phyloP scores from a whole-genome alignment of 495 filamentous ascomycete species.

The Aspergillus baeticus region DNA sequence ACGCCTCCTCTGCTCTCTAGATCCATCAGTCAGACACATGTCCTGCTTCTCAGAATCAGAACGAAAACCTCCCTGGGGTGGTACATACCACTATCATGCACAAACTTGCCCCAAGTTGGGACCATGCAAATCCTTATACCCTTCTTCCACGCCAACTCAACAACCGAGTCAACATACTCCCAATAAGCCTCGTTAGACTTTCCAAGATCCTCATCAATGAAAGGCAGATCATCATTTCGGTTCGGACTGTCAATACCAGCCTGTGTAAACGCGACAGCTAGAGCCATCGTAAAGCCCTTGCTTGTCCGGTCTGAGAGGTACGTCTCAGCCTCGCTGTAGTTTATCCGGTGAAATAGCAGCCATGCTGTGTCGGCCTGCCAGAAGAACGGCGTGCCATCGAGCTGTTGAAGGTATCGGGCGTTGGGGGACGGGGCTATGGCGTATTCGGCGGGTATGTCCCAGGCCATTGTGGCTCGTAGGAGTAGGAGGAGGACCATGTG shows the following conservation, averaged over 20 bases:
- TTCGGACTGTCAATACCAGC: slow-evolving; percentile 1
- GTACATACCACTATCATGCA: background rate
- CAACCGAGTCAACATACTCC: slow-evolving; percentile 4
- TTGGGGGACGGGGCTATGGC: slow-evolving; percentile 3
- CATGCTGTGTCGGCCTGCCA: slow-evolving; percentile 18
- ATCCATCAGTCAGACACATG: background rate
- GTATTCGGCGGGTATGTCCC: slow-evolving; percentile 6
- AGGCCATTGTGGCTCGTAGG: no score
- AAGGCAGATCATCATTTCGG: slow-evolving; percentile 7
- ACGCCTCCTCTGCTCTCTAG: background rate
- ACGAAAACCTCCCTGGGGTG: no score
- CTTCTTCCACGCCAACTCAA: slow-evolving; percentile 9
- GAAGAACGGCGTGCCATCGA: slow-evolving; percentile 7
- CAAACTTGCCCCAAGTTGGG: slow-evolving; percentile 6
- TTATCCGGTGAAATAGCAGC: slow-evolving; percentile 10
- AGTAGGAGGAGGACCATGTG: no score
- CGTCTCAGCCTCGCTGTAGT: slow-evolving; percentile 1
- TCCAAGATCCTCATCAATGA: slow-evolving; percentile 1
- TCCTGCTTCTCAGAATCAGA: no score
- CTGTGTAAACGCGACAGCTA: background rate
- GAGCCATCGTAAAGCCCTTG: slow-evolving; percentile 6
- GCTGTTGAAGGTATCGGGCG: background rate
- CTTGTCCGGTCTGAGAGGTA: slow-evolving; percentile 8
- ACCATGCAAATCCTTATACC: slow-evolving; percentile 8
- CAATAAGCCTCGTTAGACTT: slow-evolving; percentile 9